Conservation (phyloP, 2,329 filamentous ascomycete genomes). For the Colletotrichum tamarilloi region DNA sequence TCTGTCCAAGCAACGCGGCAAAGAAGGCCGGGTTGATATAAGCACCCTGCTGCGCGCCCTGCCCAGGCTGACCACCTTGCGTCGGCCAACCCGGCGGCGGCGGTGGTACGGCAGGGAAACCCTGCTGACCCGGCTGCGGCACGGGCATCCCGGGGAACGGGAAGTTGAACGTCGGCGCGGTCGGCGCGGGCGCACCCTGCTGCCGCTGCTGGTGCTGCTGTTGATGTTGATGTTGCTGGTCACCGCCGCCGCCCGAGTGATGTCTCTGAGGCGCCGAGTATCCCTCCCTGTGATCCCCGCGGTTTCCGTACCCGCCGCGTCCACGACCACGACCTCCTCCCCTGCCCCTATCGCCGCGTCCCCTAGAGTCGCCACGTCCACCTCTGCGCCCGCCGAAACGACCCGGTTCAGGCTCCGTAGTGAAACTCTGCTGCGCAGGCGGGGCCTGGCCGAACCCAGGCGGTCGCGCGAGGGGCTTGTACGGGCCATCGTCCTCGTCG, state of each 20-base stretch:
- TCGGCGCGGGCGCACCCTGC: slow-evolving; percentile 39
- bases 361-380: slow-evolving; percentile 58
- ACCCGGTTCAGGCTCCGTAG: slow-evolving; percentile 49
- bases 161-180: slow-evolving; percentile 54
- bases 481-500: slow-evolving; percentile 75
- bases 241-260: neutral
- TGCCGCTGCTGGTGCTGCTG: slow-evolving; percentile 43
- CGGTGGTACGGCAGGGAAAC: slow-evolving; percentile 51
- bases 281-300: slow-evolving; percentile 50
- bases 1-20: slow-evolving; percentile 58
- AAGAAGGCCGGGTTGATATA: slow-evolving; percentile 71
- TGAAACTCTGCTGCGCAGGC: slow-evolving; percentile 59
- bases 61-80: slow-evolving; percentile 46
- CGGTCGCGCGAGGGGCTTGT: slow-evolving; percentile 77
- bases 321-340: slow-evolving; percentile 49
- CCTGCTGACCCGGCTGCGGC: slow-evolving; percentile 45
- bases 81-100: slow-evolving; percentile 52
- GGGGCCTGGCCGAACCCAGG: slow-evolving; percentile 66
- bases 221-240: slow-evolving; percentile 36
- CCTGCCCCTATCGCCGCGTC: slow-evolving; percentile 55
- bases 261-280: slow-evolving; percentile 50
- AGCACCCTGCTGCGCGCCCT: slow-evolving; percentile 51
- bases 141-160: slow-evolving; percentile 55
- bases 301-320: slow-evolving; percentile 49
- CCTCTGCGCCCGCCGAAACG: slow-evolving; percentile 49